These are phyloP conservation scores for Anethum foeniculum DNA, from an alignment of 140 eudicot genomes.

Conservation along the genomic window DNA sequence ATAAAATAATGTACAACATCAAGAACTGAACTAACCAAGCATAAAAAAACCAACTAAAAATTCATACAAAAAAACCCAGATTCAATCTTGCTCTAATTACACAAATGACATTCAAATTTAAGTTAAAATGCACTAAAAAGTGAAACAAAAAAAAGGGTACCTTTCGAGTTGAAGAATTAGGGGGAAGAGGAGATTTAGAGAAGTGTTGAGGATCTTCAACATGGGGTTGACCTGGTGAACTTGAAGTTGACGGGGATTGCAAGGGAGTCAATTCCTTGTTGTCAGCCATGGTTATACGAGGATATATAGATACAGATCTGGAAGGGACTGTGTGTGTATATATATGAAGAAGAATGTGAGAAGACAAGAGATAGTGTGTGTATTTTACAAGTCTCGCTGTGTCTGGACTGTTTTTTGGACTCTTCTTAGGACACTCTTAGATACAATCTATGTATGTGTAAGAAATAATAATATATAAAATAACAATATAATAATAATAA, in stretches of 20 bases:
- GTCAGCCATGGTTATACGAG: not conserved
- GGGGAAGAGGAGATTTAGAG: not conserved
- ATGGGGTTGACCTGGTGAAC: not conserved
- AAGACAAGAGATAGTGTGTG: not conserved
- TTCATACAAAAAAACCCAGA: not conserved
- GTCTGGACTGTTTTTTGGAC: not conserved
- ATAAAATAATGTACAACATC: not conserved
- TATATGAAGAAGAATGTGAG: not conserved
- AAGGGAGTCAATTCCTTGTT: not conserved
- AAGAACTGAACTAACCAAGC: not conserved
- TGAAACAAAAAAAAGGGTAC: not conserved
- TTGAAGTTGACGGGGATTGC: constrained; percentile 1
- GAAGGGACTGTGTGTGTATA: not conserved
- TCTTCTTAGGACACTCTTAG: not conserved
- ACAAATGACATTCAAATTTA: not conserved
- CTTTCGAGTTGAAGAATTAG: constrained; percentile 4
- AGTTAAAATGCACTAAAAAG: not conserved
- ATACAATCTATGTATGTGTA: not conserved
- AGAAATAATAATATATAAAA: no score
- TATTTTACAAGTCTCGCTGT: not conserved
- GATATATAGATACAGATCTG: constrained; percentile 4
- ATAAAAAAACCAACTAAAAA: not conserved
- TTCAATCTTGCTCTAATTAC: not conserved
- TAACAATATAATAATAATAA: no score
- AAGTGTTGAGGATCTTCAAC: constrained; percentile 2